These are phyloP conservation scores for Orychophragmus violaceus DNA, from an alignment of 345 rosid genomes.

Conservation along the genomic window DNA sequence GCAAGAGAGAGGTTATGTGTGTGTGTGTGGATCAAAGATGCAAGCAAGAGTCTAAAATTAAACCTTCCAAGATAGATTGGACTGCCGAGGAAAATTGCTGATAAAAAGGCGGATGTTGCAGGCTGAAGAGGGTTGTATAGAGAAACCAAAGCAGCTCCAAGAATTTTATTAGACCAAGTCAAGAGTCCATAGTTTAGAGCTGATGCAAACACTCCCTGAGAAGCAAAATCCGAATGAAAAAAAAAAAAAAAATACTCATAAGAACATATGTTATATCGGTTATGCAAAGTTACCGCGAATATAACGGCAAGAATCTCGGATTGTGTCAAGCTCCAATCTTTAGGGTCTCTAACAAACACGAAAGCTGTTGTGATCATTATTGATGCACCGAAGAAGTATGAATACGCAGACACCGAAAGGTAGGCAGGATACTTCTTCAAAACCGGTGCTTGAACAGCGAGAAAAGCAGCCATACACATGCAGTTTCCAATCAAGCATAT, in stretches of 20 bases:
- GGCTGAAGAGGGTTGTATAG: conserved; percentile 96
- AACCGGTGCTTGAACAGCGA: conserved; percentile 84
- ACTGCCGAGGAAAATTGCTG: conserved; percentile 82
- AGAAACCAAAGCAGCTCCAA: conserved; percentile 92
- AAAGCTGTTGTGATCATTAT: conserved; percentile 62
- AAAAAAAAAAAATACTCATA: neutral
- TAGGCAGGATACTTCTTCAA: conserved; percentile 71
- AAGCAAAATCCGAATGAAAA: conserved; percentile 4
- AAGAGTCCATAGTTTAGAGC: conserved; percentile 82
- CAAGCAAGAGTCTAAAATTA: neutral
- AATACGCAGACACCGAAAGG: conserved; percentile 70
- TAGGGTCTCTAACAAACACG: conserved; percentile 50
- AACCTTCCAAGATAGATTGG: conserved; percentile 93
- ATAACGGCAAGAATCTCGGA: conserved; percentile 75
- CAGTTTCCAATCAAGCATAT: conserved; percentile 91
- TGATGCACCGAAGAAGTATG: conserved; percentile 73
- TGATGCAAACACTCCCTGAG: conserved; percentile 76
- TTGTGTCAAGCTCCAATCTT: conserved; percentile 69
- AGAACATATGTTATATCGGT: neutral
- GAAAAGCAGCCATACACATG: conserved; percentile 89
- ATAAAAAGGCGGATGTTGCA: conserved; percentile 70
- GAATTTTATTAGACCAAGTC: conserved; percentile 90
- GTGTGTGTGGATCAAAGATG: neutral
- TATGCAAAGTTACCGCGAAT: conserved; percentile 59
- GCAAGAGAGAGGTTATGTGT: neutral